A percentile compares a stretch with the other conserved stretches of the same genome.
Conservation (phyloP, 2,329 filamentous ascomycete species). For the Reticulascus tulasneorum region DNA sequence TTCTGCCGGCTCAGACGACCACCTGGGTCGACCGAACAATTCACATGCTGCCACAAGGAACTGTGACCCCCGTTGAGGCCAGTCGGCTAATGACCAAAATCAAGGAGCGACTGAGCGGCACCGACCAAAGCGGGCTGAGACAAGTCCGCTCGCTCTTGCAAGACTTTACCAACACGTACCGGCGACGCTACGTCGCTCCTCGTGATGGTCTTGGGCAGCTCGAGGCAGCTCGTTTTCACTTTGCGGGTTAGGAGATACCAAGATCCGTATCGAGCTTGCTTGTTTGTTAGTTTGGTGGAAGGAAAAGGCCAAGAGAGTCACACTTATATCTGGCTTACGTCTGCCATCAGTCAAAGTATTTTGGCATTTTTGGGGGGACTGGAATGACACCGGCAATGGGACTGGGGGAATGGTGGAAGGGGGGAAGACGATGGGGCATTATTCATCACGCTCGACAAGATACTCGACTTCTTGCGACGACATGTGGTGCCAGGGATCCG, state of each 20-base stretch:
- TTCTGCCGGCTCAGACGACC: slow-evolving; percentile 75
- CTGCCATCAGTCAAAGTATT: too few species aligned
- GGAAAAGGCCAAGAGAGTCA: too few species aligned
- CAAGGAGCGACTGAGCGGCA: slow-evolving; percentile 67
- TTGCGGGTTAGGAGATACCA: slow-evolving; percentile 36
- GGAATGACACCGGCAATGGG: too few species aligned
- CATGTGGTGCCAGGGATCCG: too few species aligned
- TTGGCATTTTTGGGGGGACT: too few species aligned
- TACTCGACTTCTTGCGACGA: too few species aligned
- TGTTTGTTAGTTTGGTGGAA: slow-evolving; percentile 12
- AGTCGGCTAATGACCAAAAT: slow-evolving; percentile 79
- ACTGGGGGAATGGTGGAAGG: too few species aligned
- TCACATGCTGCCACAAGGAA: slow-evolving; percentile 76
- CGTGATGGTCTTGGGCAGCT: slow-evolving; percentile 84
- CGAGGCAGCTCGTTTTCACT: slow-evolving; percentile 84
- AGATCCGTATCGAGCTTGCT: slow-evolving; percentile 26
- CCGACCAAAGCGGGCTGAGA: slow-evolving; percentile 57
- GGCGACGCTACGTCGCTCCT: slow-evolving; percentile 91
- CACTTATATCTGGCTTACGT: too few species aligned
- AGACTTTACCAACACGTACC: slow-evolving; percentile 94
- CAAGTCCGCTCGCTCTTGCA: slow-evolving; percentile 84
- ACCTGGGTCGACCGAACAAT: slow-evolving; percentile 82
- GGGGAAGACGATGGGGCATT: too few species aligned
- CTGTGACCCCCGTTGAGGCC: slow-evolving; percentile 74
- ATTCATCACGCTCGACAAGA: too few species aligned